Evolutionary conservation across 2,329 filamentous ascomycete species (phyloP).

Genomic region (Ustulina deusta): DNA sequence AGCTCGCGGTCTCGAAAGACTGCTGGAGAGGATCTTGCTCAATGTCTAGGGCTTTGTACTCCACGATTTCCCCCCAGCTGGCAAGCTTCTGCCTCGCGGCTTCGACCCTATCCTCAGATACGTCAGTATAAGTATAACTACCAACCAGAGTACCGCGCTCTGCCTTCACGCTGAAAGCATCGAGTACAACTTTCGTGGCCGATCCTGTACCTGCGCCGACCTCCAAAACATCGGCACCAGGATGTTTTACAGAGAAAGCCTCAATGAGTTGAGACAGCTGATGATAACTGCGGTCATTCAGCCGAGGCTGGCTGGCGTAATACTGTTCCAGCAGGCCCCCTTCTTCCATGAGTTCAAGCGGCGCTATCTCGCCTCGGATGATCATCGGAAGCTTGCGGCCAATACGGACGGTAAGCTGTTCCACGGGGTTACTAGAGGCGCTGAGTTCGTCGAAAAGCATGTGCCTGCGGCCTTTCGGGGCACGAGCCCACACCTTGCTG

Average conservation of each 20-base stretch:
- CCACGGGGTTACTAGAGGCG: not conserved
- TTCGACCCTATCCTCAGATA: conserved; percentile 13
- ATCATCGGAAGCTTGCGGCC: not conserved
- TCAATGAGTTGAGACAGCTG: not conserved
- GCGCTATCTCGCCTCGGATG: not conserved
- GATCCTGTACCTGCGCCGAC: conserved; percentile 2
- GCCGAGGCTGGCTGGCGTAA: not conserved
- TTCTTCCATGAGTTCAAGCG: not conserved
- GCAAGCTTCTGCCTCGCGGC: conserved; percentile 15
- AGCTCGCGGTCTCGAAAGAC: conserved; percentile 11
- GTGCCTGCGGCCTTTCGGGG: not conserved
- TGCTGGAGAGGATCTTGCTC: conserved; percentile 22
- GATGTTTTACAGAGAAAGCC: not conserved
- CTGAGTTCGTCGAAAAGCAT: conserved; percentile 5
- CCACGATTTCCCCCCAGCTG: conserved; percentile 20
- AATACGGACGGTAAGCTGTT: not conserved
- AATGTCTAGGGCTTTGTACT: conserved; percentile 32
- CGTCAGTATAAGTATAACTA: conserved; percentile 32
- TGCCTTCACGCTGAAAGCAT: conserved; percentile 16
- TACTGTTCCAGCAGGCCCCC: not conserved
- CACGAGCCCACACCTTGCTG: not conserved
- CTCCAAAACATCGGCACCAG: not conserved
- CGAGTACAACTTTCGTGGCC: conserved; percentile 13
- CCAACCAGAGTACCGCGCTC: conserved; percentile 20
- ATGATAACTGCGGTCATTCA: not conserved